Percentiles rank a stretch among this genome's conserved stretches.
Conservation (phyloP, 257 asterid genomes). For the Solanum ahanhuiri region DNA sequence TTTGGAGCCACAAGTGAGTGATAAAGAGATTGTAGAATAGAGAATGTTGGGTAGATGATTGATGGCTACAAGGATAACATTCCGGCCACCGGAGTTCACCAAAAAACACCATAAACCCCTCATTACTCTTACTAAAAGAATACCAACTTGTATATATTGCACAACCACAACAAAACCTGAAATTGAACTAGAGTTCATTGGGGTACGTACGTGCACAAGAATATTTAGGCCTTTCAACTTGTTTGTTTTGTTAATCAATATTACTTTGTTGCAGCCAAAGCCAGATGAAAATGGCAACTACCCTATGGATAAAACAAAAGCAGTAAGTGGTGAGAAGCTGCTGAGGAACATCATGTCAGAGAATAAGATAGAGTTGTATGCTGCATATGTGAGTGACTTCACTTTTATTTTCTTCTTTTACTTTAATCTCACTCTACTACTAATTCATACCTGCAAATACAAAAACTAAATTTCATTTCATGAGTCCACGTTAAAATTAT, state of each 20-base stretch:
- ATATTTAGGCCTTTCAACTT: neutral
- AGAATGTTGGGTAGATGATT: neutral
- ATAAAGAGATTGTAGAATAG: neutral
- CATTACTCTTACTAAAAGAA: slow-evolving; percentile 14
- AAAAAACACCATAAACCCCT: slow-evolving; percentile 5
- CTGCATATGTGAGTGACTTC: slow-evolving; percentile 54
- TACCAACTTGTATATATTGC: slow-evolving; percentile 6
- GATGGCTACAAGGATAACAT: slow-evolving; percentile 45
- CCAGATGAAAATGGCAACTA: slow-evolving; percentile 43
- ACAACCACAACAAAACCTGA: slow-evolving; percentile 41
- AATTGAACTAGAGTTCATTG: slow-evolving; percentile 71
- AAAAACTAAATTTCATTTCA: too few relatives aligned
- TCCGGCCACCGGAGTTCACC: slow-evolving; percentile 35
- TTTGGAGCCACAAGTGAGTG: neutral
- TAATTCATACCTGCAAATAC: neutral
- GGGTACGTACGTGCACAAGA: slow-evolving; percentile 20
- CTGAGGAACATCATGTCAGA: slow-evolving; percentile 81
- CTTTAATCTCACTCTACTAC: too few relatives aligned
- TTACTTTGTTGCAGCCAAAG: slow-evolving; percentile 42
- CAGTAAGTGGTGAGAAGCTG: slow-evolving; percentile 75
- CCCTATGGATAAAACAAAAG: slow-evolving; percentile 54
- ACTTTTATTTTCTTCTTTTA: too few relatives aligned
- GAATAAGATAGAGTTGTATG: slow-evolving; percentile 77
- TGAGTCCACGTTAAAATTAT: too few relatives aligned
- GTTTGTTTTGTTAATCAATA: neutral